Evolutionary conservation across 495 filamentous ascomycete species (phyloP).

Genomic region (Aspergillus sparsus): DNA sequence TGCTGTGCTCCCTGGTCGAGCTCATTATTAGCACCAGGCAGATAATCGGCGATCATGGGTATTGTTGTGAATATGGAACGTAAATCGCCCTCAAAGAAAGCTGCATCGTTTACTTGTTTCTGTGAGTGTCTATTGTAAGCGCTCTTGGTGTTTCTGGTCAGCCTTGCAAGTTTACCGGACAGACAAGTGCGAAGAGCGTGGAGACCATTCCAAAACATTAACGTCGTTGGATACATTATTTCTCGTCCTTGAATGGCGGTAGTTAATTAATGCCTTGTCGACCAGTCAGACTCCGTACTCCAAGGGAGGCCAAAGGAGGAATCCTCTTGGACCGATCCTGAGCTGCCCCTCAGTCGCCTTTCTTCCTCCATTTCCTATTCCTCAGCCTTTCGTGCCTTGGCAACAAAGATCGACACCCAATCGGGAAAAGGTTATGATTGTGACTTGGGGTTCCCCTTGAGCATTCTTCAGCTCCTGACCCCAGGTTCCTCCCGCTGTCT

Average conservation of each 20-base stretch:
- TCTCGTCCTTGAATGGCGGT: too few relatives aligned
- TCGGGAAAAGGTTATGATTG: too few relatives aligned
- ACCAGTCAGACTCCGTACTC: too few relatives aligned
- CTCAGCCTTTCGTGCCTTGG: neutral
- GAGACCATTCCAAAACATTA: neutral
- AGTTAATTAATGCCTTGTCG: too few relatives aligned
- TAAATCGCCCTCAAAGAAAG: slow-evolving; percentile 8
- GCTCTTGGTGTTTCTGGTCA: neutral
- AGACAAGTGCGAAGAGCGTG: neutral
- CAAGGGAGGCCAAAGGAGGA: too few relatives aligned
- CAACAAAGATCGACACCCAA: neutral
- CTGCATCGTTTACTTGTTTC: neutral
- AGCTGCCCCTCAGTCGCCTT: slow-evolving; percentile 1
- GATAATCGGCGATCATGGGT: neutral
- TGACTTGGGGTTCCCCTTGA: too few relatives aligned
- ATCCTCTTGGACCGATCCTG: too few relatives aligned
- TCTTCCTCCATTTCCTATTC: neutral
- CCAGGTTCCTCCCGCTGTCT: neutral
- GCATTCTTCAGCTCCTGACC: too few relatives aligned
- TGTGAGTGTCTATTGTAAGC: neutral
- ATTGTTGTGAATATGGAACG: slow-evolving; percentile 5
- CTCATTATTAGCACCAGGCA: neutral
- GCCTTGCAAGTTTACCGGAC: neutral
- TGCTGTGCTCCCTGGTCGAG: neutral
- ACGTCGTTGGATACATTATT: neutral